Evolutionary conservation across 805 yeast species (phyloP).

Genomic region (Schwanniomyces sp.): DNA sequence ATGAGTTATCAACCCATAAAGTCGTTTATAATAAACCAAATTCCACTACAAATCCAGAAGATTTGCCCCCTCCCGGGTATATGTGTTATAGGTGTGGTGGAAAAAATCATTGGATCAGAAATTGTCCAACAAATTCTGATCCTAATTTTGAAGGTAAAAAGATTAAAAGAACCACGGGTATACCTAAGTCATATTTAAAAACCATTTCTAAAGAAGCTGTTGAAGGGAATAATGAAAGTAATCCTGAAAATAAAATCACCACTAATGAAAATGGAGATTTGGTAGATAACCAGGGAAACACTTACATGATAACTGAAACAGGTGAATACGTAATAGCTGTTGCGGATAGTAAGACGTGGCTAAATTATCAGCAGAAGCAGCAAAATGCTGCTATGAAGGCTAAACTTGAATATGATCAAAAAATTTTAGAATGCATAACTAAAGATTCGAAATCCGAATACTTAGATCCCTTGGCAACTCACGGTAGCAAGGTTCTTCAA

Average conservation of each 20-base stretch:
- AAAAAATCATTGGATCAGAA: slow-evolving; percentile 89
- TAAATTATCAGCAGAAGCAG: slow-evolving; percentile 72
- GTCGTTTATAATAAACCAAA: slow-evolving; percentile 60
- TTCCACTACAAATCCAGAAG: slow-evolving; percentile 49
- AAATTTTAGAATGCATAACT: slow-evolving; percentile 28
- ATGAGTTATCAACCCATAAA: slow-evolving; percentile 81
- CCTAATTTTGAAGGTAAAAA: slow-evolving; percentile 93
- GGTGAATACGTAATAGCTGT: slow-evolving; percentile 96
- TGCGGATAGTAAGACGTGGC: slow-evolving; percentile 93
- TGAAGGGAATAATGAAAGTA: slow-evolving; percentile 39
- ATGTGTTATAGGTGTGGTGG: slow-evolving; percentile 96
- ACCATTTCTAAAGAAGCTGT: slow-evolving; percentile 75
- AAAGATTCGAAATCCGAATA: slow-evolving; percentile 41
- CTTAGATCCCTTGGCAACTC: slow-evolving; percentile 58
- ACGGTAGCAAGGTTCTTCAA: slow-evolving; percentile 56
- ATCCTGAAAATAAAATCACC: slow-evolving; percentile 25
- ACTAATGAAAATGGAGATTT: slow-evolving; percentile 44
- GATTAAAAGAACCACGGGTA: slow-evolving; percentile 93
- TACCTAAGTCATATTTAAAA: slow-evolving; percentile 88
- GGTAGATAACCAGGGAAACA: slow-evolving; percentile 47
- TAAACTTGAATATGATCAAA: slow-evolving; percentile 51
- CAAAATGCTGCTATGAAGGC: slow-evolving; percentile 47
- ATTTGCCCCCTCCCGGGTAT: slow-evolving; percentile 91
- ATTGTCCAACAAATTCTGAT: slow-evolving; percentile 92
- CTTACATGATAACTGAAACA: slow-evolving; percentile 85